Evolutionary conservation across 768 basidiomycete genomes (phyloP), one percentile per base, ranked within the genome.

Genomic region (Psilocybe cyanescens): DNA sequence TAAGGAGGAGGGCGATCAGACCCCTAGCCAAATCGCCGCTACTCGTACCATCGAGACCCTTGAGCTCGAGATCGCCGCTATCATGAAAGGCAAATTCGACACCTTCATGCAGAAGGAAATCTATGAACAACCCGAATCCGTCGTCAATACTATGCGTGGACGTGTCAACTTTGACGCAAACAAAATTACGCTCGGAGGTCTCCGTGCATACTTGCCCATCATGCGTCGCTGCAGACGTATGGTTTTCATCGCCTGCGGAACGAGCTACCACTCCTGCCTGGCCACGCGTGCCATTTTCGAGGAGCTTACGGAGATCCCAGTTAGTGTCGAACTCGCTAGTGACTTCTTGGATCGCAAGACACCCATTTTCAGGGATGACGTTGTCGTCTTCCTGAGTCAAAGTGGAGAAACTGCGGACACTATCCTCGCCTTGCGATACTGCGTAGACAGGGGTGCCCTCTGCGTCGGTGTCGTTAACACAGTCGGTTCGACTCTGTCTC

Each of bases 31-130:
- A 65, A 74, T 81, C 51, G 87, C 88, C 33, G 72, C 92, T 28
- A 97, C 95, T 35, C 92, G 97, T 67, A 94, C 87, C 66, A 99
- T 99, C 76, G 97, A 99, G 81, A 97, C 95, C 4, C 88, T 99
- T 68, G 97, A 99, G 78, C 88, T 99, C 66, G 97, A 99, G 78
- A 87, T 99, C 49, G 97, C 97, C n/a, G 97, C 97, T 67, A 99
- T 99, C 80, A 99, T 99, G 97, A 99, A 99, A 85, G 97, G 97
- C 73, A 94, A 95, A 77, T 99, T 99, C 74, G 94, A 94, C 73
- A 96, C 97, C 73, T 99, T 99, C 81, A 99, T 99, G 97, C 97
- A 99, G 76, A 99, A 99, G 81, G 97, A 99, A 77, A 98, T 98
- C 69, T 98, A 95, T 81, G 94, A 98, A 73, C 97, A 99, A 75